These are phyloP conservation scores for Salicornia ramosissima DNA, from an alignment of 148 eudicot species.

Conservation along the genomic window DNA sequence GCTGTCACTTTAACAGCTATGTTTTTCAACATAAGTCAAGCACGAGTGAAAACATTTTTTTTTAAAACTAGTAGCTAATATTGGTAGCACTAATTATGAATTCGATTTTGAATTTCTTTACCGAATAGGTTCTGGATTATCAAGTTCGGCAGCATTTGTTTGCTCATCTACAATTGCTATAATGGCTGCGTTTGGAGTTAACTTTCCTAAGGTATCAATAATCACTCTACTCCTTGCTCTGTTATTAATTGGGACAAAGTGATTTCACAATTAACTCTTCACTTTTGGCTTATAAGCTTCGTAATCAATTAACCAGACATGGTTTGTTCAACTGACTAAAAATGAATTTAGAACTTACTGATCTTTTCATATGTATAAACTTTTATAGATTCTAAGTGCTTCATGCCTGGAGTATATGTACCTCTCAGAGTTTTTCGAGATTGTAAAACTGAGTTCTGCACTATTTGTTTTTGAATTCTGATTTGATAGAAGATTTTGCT, in stretches of 20 bases:
- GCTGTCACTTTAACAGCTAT: neutral
- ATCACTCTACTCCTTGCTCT: neutral
- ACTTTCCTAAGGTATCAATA: conserved; percentile 71
- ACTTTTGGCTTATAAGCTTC: no score
- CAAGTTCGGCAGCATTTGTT: conserved; percentile 97
- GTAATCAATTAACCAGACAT: no score
- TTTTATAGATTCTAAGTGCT: neutral
- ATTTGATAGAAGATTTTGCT: no score
- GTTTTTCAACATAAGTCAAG: neutral
- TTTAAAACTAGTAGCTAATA: neutral
- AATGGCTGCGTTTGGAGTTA: conserved; percentile 73
- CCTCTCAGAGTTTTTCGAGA: neutral
- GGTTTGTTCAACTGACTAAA: no score
- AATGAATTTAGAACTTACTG: no score
- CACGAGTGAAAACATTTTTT: neutral
- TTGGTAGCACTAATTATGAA: neutral
- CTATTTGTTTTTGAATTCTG: no score
- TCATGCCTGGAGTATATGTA: neutral
- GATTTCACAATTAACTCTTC: neutral
- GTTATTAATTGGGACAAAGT: neutral
- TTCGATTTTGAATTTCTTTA: conserved; percentile 15
- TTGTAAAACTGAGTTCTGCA: no score
- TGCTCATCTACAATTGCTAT: conserved; percentile 91
- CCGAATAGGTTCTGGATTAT: conserved; percentile 77
- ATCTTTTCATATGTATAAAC: no score